Base-by-base conservation (phyloP, 2,329 filamentous ascomycete species). In the Botrytis tulipae region DNA sequence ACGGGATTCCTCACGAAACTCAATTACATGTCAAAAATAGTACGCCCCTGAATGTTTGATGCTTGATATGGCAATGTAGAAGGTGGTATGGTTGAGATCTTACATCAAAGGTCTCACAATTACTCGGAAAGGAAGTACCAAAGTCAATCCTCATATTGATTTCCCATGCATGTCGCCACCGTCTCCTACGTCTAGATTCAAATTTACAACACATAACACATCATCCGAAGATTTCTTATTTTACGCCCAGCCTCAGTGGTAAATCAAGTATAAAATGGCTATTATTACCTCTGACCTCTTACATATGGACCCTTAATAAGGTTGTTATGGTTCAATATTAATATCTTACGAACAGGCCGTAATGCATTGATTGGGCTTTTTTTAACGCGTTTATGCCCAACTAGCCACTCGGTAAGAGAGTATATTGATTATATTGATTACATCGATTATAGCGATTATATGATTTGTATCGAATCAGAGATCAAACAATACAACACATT, bases 301-400 rank as follows among this genome's bases (percentile, higher is more conserved):
- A 12, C 10, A 3, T 25, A 54, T 18, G 51, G n/a, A n/a, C 51
- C 51, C 14, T 54, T 54, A 9, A 29, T 54, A 54, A 54, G 51
- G n/a, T 29, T 54, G 51, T 29, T 54, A 54, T 54, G n/a, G 12
- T 18, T 54, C 51, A 54, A 54, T 48, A 40, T 46, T 60, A 25
- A 46, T 57, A 46, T 63, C 25, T n/a, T 12, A 35, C 7, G 18
- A 71, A 51, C 37, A 71, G 70, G 70, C 70, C 35, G 59, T 71
- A 57, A 71, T 71, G 70, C 70, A 71, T 71, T 71, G 59, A 71
- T 71, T 66, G 70, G 70, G 60, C 44, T 71, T 51, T 22, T 51
- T 35, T 66, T 66, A 22, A 66, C 70, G 60, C 60, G n/a, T 71
- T 71, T 66, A 71, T 71, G 70, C 70, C 70, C 70, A 71, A 71